Evolutionary conservation across 257 asterid genomes (phyloP).

Genomic region (Haberlea rhodopensis): DNA sequence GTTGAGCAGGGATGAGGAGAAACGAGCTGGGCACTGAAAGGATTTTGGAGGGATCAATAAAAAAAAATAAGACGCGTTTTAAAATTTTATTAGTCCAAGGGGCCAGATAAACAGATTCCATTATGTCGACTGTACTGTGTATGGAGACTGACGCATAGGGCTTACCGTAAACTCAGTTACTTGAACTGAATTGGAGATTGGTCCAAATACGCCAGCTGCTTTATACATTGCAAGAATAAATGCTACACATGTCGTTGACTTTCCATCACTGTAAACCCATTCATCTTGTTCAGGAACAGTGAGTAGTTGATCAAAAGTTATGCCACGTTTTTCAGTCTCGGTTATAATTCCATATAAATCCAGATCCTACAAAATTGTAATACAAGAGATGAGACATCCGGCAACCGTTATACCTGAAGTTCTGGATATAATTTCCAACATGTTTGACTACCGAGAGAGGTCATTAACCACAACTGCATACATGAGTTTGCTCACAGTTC

Average conservation of each 20-base stretch:
- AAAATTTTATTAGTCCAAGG: background rate
- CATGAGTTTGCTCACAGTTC: background rate
- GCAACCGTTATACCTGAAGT: background rate
- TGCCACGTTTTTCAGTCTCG: constrained; percentile 87
- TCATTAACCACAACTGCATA: background rate
- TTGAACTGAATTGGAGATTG: constrained; percentile 74
- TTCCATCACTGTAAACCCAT: constrained; percentile 97
- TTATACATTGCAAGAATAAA: constrained; percentile 92
- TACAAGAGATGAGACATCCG: background rate
- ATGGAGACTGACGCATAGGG: constrained; percentile 11
- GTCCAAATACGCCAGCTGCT: constrained; percentile 89
- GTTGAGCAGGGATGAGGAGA: background rate
- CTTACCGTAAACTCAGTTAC: constrained; percentile 97
- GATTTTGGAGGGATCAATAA: background rate
- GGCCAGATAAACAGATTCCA: background rate
- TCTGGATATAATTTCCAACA: background rate
- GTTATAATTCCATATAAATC: constrained; percentile 78
- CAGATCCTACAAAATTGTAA: constrained; percentile 52
- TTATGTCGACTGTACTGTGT: background rate
- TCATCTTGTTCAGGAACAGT: constrained; percentile 97
- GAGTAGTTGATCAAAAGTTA: constrained; percentile 81
- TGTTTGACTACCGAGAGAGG: background rate
- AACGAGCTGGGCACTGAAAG: background rate
- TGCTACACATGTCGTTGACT: constrained; percentile 96
- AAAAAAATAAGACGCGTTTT: too few relatives aligned